Base-by-base conservation (phyloP, 805 yeast species). In the Lachancea meyersii region DNA sequence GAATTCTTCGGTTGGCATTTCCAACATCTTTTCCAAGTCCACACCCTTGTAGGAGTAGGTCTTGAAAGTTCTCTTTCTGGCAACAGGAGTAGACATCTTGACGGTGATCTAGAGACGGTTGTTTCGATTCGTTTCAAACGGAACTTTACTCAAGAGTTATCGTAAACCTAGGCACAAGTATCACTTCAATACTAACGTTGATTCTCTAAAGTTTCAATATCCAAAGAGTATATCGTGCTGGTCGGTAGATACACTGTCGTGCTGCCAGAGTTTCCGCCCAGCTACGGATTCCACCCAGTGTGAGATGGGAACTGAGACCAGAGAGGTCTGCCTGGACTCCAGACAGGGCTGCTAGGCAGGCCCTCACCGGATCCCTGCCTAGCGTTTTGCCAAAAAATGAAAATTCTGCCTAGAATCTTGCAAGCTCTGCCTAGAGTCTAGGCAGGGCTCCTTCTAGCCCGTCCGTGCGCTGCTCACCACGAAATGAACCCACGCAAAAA, bases 21-120 rank as follows among this genome's bases (percentile, higher is more conserved):
- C 93, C 70, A 91, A 78, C 69, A 93, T 80, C 70, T 91, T 87
- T 68, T 82, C 82, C 69, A 93, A 84, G 72, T 89, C 97, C 69
- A 93, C 96, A 74, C 99, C 99, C 75, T 93, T 88, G 95, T 79
- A 93, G 63, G 96, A 82, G 86, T 89, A 89, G 78, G 95, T 77
- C 81, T 83, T 88, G 84, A 89, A 87, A 69, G 71, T 70, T 85
- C 95, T 82, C 86, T 82, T 86, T 83, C 82, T 84, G 69, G 68
- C 55, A 57, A 65, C 51, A 60, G 69, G 65, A 57, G 48, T 49
- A 51, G 61, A 55, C 61, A 57, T 57, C 44, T 41, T 41, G 32
- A 26, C 30, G 34, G 27, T 22, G 26, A 17, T 31, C 35, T 22
- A 27, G 40, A 18, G 40, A 37, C 33, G 27, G 24, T 13, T 37